phyloP scores from a whole-genome alignment of 192 early-diverging fungal species.

The Gryganskiella cystojenkinii region DNA sequence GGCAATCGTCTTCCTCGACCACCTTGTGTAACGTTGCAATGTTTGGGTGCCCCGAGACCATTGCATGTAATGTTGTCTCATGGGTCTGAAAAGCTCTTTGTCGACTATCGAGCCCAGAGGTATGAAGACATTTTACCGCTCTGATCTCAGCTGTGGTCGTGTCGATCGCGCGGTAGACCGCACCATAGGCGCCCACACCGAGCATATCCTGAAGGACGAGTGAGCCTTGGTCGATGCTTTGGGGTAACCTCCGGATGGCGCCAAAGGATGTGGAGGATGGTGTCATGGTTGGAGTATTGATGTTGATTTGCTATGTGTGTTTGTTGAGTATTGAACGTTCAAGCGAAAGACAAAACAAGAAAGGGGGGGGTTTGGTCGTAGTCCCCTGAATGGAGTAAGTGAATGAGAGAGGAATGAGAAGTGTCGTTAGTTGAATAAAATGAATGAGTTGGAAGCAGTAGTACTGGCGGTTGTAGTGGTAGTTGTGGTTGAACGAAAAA shows the following conservation, averaged over 20 bases:
- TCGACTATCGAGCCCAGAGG: conserved; percentile 59
- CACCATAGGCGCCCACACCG: conserved; percentile 81
- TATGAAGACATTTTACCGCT: conserved; percentile 81
- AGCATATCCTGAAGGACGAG: conserved; percentile 65
- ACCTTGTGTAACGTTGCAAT: conserved; percentile 76
- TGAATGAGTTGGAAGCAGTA: neutral
- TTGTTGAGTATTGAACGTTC: neutral
- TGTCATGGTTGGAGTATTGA: conserved; percentile 12
- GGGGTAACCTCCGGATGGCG: conserved; percentile 9
- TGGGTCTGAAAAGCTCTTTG: conserved; percentile 70
- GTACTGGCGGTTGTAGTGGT: too few species aligned
- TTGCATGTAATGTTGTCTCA: conserved; percentile 71
- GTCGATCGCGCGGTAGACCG: conserved; percentile 77
- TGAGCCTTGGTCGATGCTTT: conserved; percentile 47
- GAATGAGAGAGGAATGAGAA: neutral
- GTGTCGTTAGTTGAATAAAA: neutral
- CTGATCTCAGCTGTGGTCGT: conserved; percentile 60
- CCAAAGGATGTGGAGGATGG: conserved; percentile 6
- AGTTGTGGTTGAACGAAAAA: neutral
- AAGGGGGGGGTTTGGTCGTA: too few species aligned
- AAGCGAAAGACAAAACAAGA: neutral
- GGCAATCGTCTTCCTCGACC: conserved; percentile 67
- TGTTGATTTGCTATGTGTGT: neutral
- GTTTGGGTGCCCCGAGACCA: conserved; percentile 75
- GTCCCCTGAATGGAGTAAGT: too few species aligned